Evolutionary conservation across 140 eudicot genomes (phyloP).

Genomic region (Oenanthe javanica): DNA sequence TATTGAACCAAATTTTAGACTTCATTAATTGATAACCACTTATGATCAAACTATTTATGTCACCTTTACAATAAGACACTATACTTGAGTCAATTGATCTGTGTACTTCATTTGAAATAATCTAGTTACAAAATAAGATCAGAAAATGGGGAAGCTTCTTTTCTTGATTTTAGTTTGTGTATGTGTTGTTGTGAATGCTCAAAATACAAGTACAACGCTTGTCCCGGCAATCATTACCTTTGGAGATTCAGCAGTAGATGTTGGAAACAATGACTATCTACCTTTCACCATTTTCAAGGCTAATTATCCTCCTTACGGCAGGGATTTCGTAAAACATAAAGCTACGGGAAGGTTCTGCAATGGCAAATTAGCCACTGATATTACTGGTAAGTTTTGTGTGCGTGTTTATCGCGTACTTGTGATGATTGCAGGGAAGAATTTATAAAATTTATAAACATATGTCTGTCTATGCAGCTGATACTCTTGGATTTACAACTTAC

Average conservation of each 20-base stretch:
- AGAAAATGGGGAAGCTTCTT: neutral
- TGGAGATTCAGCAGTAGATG: conserved; percentile 90
- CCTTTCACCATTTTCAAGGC: conserved; percentile 71
- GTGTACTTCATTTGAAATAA: neutral
- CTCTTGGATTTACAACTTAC: conserved; percentile 67
- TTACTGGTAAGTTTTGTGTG: conserved; percentile 48
- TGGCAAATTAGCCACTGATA: conserved; percentile 93
- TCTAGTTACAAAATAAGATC: neutral
- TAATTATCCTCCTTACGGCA: conserved; percentile 87
- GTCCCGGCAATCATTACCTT: conserved; percentile 79
- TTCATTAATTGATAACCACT: neutral
- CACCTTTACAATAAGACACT: neutral
- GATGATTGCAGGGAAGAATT: neutral
- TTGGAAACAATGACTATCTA: conserved; percentile 78
- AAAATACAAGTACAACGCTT: conserved; percentile 29
- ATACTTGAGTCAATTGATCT: too few relatives aligned
- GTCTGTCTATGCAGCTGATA: conserved; percentile 59
- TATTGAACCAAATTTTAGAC: neutral
- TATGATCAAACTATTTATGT: neutral
- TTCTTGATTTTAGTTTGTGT: conserved; percentile 14
- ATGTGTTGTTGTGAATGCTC: conserved; percentile 33
- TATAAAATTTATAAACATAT: neutral
- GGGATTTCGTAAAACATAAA: conserved; percentile 55
- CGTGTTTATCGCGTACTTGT: neutral
- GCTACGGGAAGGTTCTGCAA: conserved; percentile 95